phyloP scores from a whole-genome alignment of 345 rosid species.

The Physaria fendleri region DNA sequence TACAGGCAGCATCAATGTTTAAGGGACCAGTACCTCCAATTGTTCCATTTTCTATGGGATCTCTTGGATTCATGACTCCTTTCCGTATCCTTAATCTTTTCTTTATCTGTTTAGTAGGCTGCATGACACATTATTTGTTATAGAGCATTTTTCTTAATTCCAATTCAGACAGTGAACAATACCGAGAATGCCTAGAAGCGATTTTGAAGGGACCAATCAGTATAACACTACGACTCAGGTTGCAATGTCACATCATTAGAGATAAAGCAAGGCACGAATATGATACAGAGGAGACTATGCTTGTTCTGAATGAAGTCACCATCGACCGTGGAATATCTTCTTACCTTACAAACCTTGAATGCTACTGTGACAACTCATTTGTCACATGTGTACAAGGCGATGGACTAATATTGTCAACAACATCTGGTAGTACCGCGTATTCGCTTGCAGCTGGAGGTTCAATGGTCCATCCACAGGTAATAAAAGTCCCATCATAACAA shows the following conservation, averaged over 20 bases:
- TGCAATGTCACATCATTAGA: constrained; percentile 79
- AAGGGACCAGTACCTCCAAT: constrained; percentile 98
- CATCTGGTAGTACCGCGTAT: constrained; percentile 99
- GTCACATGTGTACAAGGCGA: constrained; percentile 99
- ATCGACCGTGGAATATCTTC: constrained; percentile 97
- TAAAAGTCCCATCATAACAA: not conserved
- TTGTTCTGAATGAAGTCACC: constrained; percentile 96
- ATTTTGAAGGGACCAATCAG: constrained; percentile 81
- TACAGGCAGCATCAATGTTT: constrained; percentile 98
- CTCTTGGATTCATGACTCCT: constrained; percentile 99
- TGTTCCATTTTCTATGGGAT: constrained; percentile 93
- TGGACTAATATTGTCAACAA: constrained; percentile 86
- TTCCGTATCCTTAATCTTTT: constrained; percentile 69
- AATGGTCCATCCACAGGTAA: constrained; percentile 99
- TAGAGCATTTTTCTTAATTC: constrained; percentile 12
- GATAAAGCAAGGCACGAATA: constrained; percentile 67
- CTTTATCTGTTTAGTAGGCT: not conserved
- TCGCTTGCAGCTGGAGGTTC: constrained; percentile 99
- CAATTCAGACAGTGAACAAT: constrained; percentile 68
- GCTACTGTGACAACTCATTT: constrained; percentile 88
- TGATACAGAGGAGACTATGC: constrained; percentile 68
- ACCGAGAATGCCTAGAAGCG: constrained; percentile 73
- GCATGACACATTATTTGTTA: constrained; percentile 3
- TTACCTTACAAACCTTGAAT: constrained; percentile 91
- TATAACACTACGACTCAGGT: constrained; percentile 83